phyloP scores from a whole-genome alignment of 306 rosid species.

The Medicago arabica region DNA sequence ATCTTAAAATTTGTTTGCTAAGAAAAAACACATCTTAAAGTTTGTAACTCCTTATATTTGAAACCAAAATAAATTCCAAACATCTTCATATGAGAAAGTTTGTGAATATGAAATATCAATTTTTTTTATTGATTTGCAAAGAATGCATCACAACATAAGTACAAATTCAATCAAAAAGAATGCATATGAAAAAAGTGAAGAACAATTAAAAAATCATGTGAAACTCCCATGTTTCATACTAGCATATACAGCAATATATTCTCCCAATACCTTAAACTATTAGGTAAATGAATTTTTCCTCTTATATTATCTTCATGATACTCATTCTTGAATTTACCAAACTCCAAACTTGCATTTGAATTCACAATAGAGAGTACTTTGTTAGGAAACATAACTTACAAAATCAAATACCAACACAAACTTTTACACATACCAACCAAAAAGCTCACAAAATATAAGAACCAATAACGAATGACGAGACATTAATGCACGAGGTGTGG shows the following conservation, averaged over 20 bases:
- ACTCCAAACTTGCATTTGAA: background rate
- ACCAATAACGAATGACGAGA: conserved; percentile 37
- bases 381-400: conserved; percentile 19
- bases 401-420: conserved; percentile 36
- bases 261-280: background rate
- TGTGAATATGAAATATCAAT: too few relatives aligned
- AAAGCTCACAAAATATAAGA: conserved; percentile 36
- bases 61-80: too few relatives aligned
- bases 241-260: conserved; percentile 8
- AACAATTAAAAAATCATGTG: background rate
- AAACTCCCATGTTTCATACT: conserved; percentile 2
- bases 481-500: conserved; percentile 23
- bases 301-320: background rate
- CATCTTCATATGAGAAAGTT: too few relatives aligned
- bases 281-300: background rate
- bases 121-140: background rate
- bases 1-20: too few relatives aligned
- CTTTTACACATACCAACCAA: conserved; percentile 7
- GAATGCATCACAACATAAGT: background rate
- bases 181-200: conserved; percentile 14
- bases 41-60: too few relatives aligned
- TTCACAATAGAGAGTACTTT: background rate
- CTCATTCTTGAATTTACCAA: background rate
- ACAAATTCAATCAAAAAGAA: conserved; percentile 22
- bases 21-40: too few relatives aligned